Conservation (phyloP, 2,329 filamentous ascomycete species). For the Aureobasidium uvarum region DNA sequence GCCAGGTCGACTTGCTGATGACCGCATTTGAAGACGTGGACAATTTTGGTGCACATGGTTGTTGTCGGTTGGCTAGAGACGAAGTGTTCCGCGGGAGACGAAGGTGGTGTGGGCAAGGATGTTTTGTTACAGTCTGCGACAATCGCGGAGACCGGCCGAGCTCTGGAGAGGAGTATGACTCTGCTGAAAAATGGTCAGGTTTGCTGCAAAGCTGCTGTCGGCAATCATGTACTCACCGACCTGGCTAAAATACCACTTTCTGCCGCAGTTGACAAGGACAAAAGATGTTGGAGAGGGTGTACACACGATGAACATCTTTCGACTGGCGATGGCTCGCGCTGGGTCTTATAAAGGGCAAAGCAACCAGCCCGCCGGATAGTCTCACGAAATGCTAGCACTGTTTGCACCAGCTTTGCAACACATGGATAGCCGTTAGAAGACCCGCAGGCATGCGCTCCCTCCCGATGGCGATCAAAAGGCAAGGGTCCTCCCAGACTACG, state of each 20-base stretch:
- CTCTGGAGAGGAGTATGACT: slow-evolving; percentile 1
- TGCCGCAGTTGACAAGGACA: slow-evolving; percentile 13
- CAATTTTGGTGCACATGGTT: slow-evolving; percentile 49
- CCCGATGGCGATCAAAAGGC: slow-evolving; percentile 25
- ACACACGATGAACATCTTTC: slow-evolving; percentile 21
- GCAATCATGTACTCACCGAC: slow-evolving; percentile 15
- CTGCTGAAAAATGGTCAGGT: neutral
- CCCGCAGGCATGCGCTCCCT: slow-evolving; percentile 26
- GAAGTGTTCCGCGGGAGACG: neutral
- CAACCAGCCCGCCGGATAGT: slow-evolving; percentile 22
- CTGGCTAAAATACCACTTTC: slow-evolving; percentile 18
- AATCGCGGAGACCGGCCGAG: slow-evolving; percentile 10
- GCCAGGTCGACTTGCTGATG: slow-evolving; percentile 46
- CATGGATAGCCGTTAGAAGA: slow-evolving; percentile 27
- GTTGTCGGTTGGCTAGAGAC: neutral
- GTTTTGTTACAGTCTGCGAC: slow-evolving; percentile 19
- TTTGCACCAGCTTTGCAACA: slow-evolving; percentile 27
- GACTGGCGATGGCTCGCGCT: slow-evolving; percentile 20
- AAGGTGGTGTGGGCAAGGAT: slow-evolving; percentile 1
- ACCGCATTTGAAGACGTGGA: slow-evolving; percentile 50
- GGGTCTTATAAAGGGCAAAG: slow-evolving; percentile 24
- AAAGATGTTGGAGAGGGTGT: slow-evolving; percentile 11
- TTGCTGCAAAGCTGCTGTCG: neutral
- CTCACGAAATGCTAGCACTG: slow-evolving; percentile 27
- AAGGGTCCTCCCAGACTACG: slow-evolving; percentile 26